phyloP scores from a whole-genome alignment of 768 basidiomycete species.

The Pleurotus tuoliensis region DNA sequence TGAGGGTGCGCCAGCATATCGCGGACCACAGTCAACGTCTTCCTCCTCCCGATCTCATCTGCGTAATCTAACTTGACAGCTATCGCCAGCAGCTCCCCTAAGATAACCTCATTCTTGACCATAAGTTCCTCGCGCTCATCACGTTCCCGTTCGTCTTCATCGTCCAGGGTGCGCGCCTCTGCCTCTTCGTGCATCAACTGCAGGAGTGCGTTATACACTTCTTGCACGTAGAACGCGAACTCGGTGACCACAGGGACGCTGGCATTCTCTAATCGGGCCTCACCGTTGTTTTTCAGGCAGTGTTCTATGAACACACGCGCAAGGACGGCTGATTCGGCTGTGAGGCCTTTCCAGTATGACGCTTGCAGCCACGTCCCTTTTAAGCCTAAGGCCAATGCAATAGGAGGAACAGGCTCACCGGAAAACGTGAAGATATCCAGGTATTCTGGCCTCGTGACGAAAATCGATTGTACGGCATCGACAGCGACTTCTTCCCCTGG shows the following conservation, averaged over 20 bases:
- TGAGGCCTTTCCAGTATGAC: conserved; percentile 68
- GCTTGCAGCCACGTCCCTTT: conserved; percentile 35
- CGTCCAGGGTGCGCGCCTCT: conserved; percentile 28
- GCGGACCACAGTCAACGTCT: conserved; percentile 88
- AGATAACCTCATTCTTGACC: conserved; percentile 64
- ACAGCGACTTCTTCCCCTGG: conserved; percentile 70
- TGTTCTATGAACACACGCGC: conserved; percentile 85
- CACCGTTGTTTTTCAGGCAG: conserved; percentile 58
- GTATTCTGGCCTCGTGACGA: conserved; percentile 67
- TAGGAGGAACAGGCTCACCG: conserved; percentile 40
- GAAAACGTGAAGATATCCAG: conserved; percentile 70
- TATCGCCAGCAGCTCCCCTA: conserved; percentile 78
- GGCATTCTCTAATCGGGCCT: conserved; percentile 62
- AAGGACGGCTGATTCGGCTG: conserved; percentile 78
- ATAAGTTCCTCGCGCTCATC: conserved; percentile 55
- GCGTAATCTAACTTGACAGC: conserved; percentile 85
- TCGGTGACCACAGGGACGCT: conserved; percentile 86
- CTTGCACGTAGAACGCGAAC: conserved; percentile 81
- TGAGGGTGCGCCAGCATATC: conserved; percentile 83
- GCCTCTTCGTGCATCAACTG: conserved; percentile 37
- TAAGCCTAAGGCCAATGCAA: no score
- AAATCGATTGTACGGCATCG: conserved; percentile 75
- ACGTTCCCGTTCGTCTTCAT: conserved; percentile 39
- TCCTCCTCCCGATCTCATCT: conserved; percentile 91
- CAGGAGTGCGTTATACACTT: conserved; percentile 64